A percentile compares a stretch with the other conserved stretches of the same genome.
These are phyloP conservation scores for Calendula officinalis DNA, from an alignment of 129 eudicot genomes.

Conservation along the genomic window DNA sequence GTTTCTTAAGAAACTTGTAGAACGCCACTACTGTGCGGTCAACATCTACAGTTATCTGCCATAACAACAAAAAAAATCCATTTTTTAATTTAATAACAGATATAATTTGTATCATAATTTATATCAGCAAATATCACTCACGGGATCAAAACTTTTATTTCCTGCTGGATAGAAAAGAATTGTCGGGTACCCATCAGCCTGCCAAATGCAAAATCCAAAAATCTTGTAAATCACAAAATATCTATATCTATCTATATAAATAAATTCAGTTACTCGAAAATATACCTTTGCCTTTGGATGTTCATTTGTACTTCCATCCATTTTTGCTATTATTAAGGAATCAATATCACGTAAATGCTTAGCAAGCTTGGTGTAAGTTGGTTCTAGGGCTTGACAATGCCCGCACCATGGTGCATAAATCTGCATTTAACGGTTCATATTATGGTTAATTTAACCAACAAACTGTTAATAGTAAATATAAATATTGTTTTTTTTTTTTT, in stretches of 20 bases:
- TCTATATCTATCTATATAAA: too few relatives aligned
- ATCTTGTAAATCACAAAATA: background rate
- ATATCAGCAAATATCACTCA: slow-evolving; percentile 31
- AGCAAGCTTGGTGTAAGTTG: slow-evolving; percentile 85
- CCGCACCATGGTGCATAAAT: slow-evolving; percentile 96
- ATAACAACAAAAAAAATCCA: background rate
- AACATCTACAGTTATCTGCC: slow-evolving; percentile 63
- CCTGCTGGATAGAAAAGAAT: slow-evolving; percentile 86
- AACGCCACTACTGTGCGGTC: slow-evolving; percentile 84
- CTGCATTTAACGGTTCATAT: slow-evolving; percentile 24
- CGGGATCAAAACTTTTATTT: slow-evolving; percentile 76
- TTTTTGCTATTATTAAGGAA: slow-evolving; percentile 72
- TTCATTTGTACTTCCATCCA: slow-evolving; percentile 89
- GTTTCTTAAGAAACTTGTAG: slow-evolving; percentile 79
- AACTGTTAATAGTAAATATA: background rate
- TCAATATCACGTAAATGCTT: slow-evolving; percentile 68
- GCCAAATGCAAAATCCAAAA: slow-evolving; percentile 24
- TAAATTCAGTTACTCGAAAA: background rate
- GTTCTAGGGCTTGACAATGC: slow-evolving; percentile 88
- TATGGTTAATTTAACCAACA: slow-evolving; percentile 1
- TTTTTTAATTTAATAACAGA: background rate
- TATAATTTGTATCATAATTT: background rate
- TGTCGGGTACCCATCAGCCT: slow-evolving; percentile 87
- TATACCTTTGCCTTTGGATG: slow-evolving; percentile 80
- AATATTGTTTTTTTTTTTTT: background rate